Evolutionary conservation across 768 basidiomycete species (phyloP), one percentile per base, ranked within the genome.

Genomic region (Leccinum subtestaceum): DNA sequence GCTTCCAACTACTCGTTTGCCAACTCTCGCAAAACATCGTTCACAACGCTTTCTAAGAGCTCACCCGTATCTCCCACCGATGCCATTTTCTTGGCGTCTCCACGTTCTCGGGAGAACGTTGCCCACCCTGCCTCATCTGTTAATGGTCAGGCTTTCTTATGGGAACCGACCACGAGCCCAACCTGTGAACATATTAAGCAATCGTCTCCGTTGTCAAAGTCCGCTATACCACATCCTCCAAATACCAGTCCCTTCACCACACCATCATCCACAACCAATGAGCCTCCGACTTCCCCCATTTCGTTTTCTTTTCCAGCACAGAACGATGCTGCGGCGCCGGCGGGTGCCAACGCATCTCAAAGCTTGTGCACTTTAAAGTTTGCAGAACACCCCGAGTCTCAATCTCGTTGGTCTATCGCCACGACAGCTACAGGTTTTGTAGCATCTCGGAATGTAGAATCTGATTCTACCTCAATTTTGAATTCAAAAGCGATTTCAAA

Each of bases 341-440:
- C 32, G 32, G 34, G 38, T 3, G 23, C 29, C 9, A 31, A 19
- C 6, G 34, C n/a, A 0, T 21, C n/a, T 11, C 52, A n/a, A 8
- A 31, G 23, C 27, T 63, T 67, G 8, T 32, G 49, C 1, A 7
- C 66, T 6, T 31, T 38, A 2, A 51, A 57, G 5, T 9, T 12
- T 2, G n/a, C 57, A 5, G 23, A 60, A 23, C 32, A 46, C 8
- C 29, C 29, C 29, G 29, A 31, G 29, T 55, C 63, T 15, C 67
- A 68, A 55, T 69, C 69, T 19, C 51, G 29, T 13, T 74, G 71
- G 71, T 72, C 72, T 11, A 54, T 69, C 29, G 15, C 51, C 9
- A 52, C 51, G 13, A 70, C 71, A 3, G 74, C 69, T 0, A 73
- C 71, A 0, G 71, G 69, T 1, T 72, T 65, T 15, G 5, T 72